phyloP scores from a whole-genome alignment of 352 stramenopile species.

The Pythium chondricola region DNA sequence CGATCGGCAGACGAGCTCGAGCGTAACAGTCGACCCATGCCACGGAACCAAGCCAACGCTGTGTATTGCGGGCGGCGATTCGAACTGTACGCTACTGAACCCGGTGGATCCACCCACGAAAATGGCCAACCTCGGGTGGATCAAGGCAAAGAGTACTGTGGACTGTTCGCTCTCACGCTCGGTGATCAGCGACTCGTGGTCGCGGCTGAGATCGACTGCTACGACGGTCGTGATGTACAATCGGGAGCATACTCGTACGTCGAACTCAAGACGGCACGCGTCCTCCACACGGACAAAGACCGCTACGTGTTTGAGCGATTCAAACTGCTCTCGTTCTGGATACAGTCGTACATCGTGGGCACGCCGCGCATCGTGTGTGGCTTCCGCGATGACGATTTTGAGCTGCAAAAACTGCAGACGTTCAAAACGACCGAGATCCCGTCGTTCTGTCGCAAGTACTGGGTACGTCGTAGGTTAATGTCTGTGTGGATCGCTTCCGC shows the following conservation, averaged over 20 bases:
- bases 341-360: constrained; percentile 75
- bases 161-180: constrained; percentile 48
- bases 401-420: constrained; percentile 54
- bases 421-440: constrained; percentile 61
- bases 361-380: constrained; percentile 65
- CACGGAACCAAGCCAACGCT: constrained; percentile 45
- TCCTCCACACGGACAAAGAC: constrained; percentile 54
- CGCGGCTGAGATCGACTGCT: constrained; percentile 64
- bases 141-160: constrained; percentile 69
- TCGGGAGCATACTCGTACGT: constrained; percentile 31
- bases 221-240: constrained; percentile 22
- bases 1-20: constrained; percentile 39
- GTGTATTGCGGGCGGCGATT: constrained; percentile 70
- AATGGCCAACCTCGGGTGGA: constrained; percentile 22
- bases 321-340: constrained; percentile 81
- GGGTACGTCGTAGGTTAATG: constrained; percentile 30
- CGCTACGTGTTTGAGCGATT: constrained; percentile 70
- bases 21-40: constrained; percentile 21
- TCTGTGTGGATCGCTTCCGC: neutral
- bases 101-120: neutral
- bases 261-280: constrained; percentile 67
- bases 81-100: constrained; percentile 48
- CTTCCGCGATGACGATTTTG: constrained; percentile 61
- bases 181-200: constrained; percentile 47
- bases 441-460: constrained; percentile 61